Conservation (phyloP, 2,329 filamentous ascomycete species). For the Grosmannia huntii region DNA sequence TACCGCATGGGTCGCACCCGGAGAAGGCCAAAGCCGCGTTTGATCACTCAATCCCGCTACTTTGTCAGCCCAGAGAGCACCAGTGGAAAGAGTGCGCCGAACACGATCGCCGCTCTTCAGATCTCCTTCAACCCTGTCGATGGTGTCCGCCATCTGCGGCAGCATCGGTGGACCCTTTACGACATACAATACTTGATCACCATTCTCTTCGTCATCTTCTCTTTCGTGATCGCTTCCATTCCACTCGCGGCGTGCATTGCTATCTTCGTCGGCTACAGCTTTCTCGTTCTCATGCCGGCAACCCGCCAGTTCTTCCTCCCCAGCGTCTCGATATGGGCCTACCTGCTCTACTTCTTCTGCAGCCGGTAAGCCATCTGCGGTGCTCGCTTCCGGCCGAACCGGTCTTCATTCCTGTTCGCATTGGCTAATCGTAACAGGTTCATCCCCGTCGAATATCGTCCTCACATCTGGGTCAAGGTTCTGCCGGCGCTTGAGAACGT, state of each 20-base stretch:
- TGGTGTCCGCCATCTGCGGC: slow-evolving; percentile 61
- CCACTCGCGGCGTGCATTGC: slow-evolving; percentile 68
- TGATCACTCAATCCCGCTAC: slow-evolving; percentile 11
- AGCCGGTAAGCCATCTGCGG: slow-evolving; percentile 51
- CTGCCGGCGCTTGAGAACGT: slow-evolving; percentile 92
- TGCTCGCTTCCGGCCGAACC: not conserved
- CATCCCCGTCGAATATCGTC: slow-evolving; percentile 76
- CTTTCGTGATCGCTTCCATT: slow-evolving; percentile 68
- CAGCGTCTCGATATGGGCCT: slow-evolving; percentile 71
- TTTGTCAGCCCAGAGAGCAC: slow-evolving; percentile 4
- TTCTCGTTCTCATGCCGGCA: slow-evolving; percentile 65
- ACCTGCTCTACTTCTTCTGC: slow-evolving; percentile 83
- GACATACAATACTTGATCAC: slow-evolving; percentile 78
- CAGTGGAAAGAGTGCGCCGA: slow-evolving; percentile 7
- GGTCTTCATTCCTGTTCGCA: not conserved
- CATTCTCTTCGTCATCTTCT: slow-evolving; percentile 65
- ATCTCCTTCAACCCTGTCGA: slow-evolving; percentile 73
- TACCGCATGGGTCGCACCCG: slow-evolving; percentile 16
- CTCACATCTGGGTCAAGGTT: slow-evolving; percentile 90
- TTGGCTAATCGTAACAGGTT: slow-evolving; percentile 43
- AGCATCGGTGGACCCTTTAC: slow-evolving; percentile 67
- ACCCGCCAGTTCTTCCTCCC: slow-evolving; percentile 88
- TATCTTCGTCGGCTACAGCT: slow-evolving; percentile 51
- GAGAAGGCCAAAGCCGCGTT: slow-evolving; percentile 8
- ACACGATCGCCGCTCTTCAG: slow-evolving; percentile 63